A percentile compares a stretch with the other conserved stretches of the same genome.
Evolutionary conservation across 164 flowering plant species (phyloP).

Genomic region (Brasenia schreberi): DNA sequence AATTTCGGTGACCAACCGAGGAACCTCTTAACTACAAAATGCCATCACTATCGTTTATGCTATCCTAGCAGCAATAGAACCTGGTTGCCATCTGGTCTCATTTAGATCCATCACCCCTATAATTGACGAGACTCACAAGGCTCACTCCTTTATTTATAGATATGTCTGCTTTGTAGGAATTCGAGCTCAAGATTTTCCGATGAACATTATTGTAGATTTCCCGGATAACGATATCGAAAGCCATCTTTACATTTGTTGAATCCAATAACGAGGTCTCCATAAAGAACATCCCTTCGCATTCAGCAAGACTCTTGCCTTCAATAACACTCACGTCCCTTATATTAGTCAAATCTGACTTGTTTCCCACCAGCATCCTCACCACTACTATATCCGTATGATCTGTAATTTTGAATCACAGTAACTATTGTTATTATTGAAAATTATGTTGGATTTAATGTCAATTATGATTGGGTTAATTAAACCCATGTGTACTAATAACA

Average conservation of each 20-base stretch:
- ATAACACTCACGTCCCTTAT: slow-evolving; percentile 31
- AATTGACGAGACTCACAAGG: slow-evolving; percentile 22
- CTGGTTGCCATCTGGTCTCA: slow-evolving; percentile 6
- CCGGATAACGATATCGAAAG: slow-evolving; percentile 30
- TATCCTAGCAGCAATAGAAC: slow-evolving; percentile 23
- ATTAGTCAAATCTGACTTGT: slow-evolving; percentile 29
- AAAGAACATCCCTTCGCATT: slow-evolving; percentile 32
- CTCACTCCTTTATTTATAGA: slow-evolving; percentile 21
- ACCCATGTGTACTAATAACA: too few species aligned
- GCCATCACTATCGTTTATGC: not conserved
- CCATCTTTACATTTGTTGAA: slow-evolving; percentile 28
- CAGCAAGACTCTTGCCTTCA: slow-evolving; percentile 33
- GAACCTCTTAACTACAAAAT: not conserved
- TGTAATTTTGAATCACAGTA: slow-evolving; percentile 4
- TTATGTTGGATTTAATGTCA: too few species aligned
- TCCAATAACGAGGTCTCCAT: slow-evolving; percentile 37
- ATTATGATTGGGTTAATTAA: too few species aligned
- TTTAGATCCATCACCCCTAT: slow-evolving; percentile 19
- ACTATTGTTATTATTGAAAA: not conserved
- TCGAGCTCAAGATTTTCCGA: slow-evolving; percentile 32
- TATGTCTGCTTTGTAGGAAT: slow-evolving; percentile 26
- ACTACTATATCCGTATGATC: slow-evolving; percentile 36
- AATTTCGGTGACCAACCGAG: not conserved
- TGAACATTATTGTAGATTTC: slow-evolving; percentile 33
- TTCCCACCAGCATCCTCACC: slow-evolving; percentile 33